A percentile compares a stretch with the other conserved stretches of the same genome.
Evolutionary conservation across 768 basidiomycete species (phyloP).

Genomic region (Arthromyces matolae): DNA sequence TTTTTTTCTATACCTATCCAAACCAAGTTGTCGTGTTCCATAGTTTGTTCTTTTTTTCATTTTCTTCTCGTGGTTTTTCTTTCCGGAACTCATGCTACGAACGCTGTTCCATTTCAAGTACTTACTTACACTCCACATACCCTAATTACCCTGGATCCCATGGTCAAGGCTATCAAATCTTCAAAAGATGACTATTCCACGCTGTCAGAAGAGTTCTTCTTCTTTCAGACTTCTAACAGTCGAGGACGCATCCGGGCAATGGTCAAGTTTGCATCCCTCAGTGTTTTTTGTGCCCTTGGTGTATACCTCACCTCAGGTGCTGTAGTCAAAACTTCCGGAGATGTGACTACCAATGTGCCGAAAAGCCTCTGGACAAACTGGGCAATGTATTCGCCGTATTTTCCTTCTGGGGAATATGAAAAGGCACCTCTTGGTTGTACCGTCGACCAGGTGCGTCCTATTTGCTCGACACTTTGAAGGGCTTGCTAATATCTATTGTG

Average conservation of each 20-base stretch:
- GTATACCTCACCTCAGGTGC: background rate
- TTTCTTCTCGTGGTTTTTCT: background rate
- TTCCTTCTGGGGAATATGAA: constrained; percentile 41
- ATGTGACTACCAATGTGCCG: constrained; percentile 7
- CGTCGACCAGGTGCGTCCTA: constrained; percentile 52
- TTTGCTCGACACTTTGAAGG: too few relatives aligned
- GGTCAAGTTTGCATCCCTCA: constrained; percentile 6
- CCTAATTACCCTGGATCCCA: constrained; percentile 7
- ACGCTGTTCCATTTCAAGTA: background rate
- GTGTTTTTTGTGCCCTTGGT: constrained; percentile 4
- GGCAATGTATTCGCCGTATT: constrained; percentile 64
- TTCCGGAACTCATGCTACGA: background rate
- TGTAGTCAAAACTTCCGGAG: background rate
- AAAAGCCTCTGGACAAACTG: constrained; percentile 34
- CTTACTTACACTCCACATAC: constrained; percentile 4
- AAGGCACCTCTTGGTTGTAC: constrained; percentile 46
- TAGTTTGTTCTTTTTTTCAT: background rate
- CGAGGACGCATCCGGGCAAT: background rate
- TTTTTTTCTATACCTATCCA: constrained; percentile 7
- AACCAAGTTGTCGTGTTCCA: background rate
- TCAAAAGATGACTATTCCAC: background rate
- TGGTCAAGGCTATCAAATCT: background rate
- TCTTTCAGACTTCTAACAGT: background rate
- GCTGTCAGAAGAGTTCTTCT: background rate
- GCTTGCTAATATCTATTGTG: too few relatives aligned